phyloP scores from a whole-genome alignment of 2,329 filamentous ascomycete species.

The Apiospora pterosperma region DNA sequence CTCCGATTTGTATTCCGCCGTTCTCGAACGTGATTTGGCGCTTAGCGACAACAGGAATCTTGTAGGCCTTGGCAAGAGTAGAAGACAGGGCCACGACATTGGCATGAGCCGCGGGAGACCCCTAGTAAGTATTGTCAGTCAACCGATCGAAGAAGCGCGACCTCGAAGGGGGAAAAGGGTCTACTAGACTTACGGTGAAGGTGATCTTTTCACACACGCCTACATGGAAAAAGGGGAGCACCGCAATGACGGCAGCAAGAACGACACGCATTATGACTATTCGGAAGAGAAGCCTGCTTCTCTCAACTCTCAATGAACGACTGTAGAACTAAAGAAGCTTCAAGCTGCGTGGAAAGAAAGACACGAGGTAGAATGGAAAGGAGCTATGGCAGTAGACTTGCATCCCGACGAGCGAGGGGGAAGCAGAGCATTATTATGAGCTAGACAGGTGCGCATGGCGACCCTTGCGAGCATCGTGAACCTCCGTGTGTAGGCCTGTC shows the following conservation, averaged over 20 bases:
- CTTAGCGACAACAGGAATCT: neutral
- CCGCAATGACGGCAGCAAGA: slow-evolving; percentile 6
- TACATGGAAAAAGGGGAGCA: slow-evolving; percentile 6
- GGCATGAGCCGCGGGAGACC: slow-evolving; percentile 13
- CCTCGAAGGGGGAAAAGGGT: neutral
- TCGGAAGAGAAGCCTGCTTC: slow-evolving; percentile 7
- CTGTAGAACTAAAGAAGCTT: neutral
- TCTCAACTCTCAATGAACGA: neutral
- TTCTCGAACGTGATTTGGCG: slow-evolving; percentile 7
- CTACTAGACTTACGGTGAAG: slow-evolving; percentile 10
- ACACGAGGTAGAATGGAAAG: neutral
- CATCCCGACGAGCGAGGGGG: neutral
- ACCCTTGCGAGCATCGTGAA: neutral
- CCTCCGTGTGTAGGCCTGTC: neutral
- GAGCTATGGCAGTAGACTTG: neutral
- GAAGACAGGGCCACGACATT: slow-evolving; percentile 7
- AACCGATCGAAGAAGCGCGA: too few species aligned
- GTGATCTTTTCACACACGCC: slow-evolving; percentile 6
- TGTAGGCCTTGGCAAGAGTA: neutral
- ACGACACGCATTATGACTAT: slow-evolving; percentile 11
- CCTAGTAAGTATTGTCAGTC: slow-evolving; percentile 8
- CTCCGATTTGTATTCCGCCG: neutral
- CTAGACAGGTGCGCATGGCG: neutral
- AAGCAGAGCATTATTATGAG: neutral
- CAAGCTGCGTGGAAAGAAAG: neutral